phyloP scores from a whole-genome alignment of 331 rosid species.

The Malus hybrid region DNA sequence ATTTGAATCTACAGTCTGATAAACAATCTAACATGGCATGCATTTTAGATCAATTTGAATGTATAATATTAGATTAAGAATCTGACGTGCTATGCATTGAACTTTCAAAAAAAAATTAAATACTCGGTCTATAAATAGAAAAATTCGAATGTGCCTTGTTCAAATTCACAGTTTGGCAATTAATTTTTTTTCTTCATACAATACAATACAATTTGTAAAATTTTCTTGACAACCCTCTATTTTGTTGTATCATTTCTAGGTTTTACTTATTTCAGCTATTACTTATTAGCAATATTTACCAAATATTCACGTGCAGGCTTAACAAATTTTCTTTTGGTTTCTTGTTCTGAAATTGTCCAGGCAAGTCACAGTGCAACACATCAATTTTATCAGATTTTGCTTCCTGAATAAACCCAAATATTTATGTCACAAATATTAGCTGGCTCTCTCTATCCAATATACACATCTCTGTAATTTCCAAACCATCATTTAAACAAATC shows the following conservation, averaged over 20 bases:
- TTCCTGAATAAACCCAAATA: conserved; percentile 10
- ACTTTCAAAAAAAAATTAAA: neutral
- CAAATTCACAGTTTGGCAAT: neutral
- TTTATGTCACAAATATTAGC: conserved; percentile 20
- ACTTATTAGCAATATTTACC: neutral
- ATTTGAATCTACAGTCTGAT: neutral
- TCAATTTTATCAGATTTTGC: conserved; percentile 12
- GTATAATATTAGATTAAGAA: neutral
- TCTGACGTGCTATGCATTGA: neutral
- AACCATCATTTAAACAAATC: neutral
- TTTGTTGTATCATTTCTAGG: neutral
- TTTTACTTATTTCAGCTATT: neutral
- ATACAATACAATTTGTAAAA: neutral
- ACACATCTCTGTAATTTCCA: neutral
- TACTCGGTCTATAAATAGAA: neutral
- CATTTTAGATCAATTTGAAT: too few relatives aligned
- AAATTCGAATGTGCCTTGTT: neutral
- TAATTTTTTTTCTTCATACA: neutral
- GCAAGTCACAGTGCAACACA: conserved; percentile 2
- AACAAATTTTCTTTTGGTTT: neutral
- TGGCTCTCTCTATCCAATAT: conserved; percentile 31
- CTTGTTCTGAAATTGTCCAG: neutral
- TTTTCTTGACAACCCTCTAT: neutral
- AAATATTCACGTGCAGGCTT: neutral
- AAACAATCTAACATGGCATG: too few relatives aligned